A percentile compares a stretch with the other conserved stretches of the same genome.
These are phyloP conservation scores for Starmerella kuoi DNA, from an alignment of 805 yeast species.

Conservation along the genomic window DNA sequence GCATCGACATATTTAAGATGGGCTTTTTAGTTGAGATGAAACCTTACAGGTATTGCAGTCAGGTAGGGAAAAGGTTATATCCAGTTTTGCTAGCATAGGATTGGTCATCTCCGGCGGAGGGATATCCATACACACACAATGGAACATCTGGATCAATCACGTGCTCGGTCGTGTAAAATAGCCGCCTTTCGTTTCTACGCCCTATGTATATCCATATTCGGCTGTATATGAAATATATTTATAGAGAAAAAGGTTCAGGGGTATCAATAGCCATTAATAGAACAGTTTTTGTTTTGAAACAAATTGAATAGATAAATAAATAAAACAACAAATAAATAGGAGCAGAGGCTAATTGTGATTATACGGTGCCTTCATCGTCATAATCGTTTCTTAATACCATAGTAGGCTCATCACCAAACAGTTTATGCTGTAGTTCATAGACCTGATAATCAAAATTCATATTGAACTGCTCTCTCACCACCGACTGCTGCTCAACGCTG, in stretches of 20 bases:
- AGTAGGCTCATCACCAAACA: constrained; percentile 3
- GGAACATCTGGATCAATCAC: too few relatives aligned
- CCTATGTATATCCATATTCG: too few relatives aligned
- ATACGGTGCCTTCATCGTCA: too few relatives aligned
- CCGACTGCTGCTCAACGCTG: not conserved
- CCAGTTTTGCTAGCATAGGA: constrained; percentile 3
- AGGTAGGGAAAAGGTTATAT: not conserved
- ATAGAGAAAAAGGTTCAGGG: too few relatives aligned
- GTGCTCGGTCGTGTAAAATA: too few relatives aligned
- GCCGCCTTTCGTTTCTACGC: too few relatives aligned
- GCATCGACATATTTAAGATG: constrained; percentile 10
- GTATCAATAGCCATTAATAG: too few relatives aligned
- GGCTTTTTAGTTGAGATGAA: not conserved
- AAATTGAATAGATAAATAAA: too few relatives aligned
- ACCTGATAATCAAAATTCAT: constrained; percentile 6
- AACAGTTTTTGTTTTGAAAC: too few relatives aligned
- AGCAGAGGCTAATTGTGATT: too few relatives aligned
- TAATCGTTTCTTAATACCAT: constrained; percentile 3
- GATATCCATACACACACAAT: not conserved
- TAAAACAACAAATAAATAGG: too few relatives aligned
- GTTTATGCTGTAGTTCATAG: not conserved
- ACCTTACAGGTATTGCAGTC: not conserved
- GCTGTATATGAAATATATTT: too few relatives aligned
- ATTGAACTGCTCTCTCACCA: constrained; percentile 11
- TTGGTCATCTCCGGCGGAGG: constrained; percentile 7